Evolutionary conservation across 2,329 filamentous ascomycete genomes (phyloP).

Genomic region (Orbilia quercus): DNA sequence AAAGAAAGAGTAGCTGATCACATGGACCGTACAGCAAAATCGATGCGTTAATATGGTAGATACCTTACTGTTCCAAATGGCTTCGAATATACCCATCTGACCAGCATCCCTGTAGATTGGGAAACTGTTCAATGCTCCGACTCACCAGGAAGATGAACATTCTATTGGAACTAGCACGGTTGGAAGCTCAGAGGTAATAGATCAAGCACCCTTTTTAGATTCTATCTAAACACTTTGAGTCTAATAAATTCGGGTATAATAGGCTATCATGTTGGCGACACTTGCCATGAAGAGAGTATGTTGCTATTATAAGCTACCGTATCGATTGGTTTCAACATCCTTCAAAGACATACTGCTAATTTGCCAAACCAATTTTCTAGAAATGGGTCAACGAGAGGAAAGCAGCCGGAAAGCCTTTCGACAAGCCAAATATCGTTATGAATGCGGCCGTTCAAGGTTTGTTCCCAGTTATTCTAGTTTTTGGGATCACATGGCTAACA

Average conservation of each 20-base stretch:
- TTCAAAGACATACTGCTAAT: not conserved
- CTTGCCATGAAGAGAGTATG: slow-evolving; percentile 89
- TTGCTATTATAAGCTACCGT: too few species aligned
- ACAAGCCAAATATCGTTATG: slow-evolving; percentile 93
- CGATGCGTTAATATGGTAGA: slow-evolving; percentile 81
- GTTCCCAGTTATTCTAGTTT: slow-evolving; percentile 80
- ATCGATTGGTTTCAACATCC: not conserved
- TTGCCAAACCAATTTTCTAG: slow-evolving; percentile 5
- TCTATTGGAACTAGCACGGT: slow-evolving; percentile 89
- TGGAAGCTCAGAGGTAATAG: slow-evolving; percentile 77
- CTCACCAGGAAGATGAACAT: slow-evolving; percentile 68
- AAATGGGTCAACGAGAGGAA: slow-evolving; percentile 85
- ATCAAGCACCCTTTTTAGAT: slow-evolving; percentile 64
- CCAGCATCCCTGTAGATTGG: slow-evolving; percentile 69
- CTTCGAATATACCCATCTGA: not conserved
- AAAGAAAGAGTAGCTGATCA: not conserved
- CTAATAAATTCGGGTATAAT: not conserved
- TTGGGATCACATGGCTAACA: not conserved
- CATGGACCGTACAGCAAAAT: slow-evolving; percentile 70
- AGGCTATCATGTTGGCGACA: slow-evolving; percentile 80
- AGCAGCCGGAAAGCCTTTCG: slow-evolving; percentile 81
- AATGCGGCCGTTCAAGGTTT: slow-evolving; percentile 95
- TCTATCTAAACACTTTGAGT: not conserved
- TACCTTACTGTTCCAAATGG: not conserved
- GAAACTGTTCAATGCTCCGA: slow-evolving; percentile 83